These are phyloP conservation scores for Cladophialophora exuberans DNA, from an alignment of 2,329 filamentous ascomycete genomes.

Conservation along the genomic window DNA sequence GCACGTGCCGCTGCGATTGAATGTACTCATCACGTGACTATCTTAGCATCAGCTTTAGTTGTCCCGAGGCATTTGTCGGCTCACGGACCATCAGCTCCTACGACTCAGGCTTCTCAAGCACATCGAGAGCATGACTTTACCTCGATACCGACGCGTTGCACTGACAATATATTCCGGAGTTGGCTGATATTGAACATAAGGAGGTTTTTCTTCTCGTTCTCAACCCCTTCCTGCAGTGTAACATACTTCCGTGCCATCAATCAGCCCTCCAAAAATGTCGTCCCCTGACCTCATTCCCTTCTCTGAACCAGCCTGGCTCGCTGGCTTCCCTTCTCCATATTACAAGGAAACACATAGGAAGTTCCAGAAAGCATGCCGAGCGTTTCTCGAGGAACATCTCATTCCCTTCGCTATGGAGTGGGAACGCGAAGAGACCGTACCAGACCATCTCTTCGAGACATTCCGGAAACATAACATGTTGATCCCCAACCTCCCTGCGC, in stretches of 20 bases:
- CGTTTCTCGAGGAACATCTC: conserved; percentile 67
- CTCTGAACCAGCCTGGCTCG: conserved; percentile 72
- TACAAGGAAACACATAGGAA: conserved; percentile 66
- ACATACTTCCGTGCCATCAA: neutral
- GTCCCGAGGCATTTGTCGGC: conserved; percentile 7
- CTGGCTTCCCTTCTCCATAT: conserved; percentile 71
- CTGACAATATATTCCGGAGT: neutral
- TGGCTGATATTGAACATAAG: neutral
- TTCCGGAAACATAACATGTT: conserved; percentile 71
- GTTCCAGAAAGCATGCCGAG: conserved; percentile 70
- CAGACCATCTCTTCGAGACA: conserved; percentile 64
- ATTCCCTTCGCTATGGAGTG: conserved; percentile 67
- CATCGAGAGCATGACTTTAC: neutral
- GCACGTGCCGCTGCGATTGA: no score
- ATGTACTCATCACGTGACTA: no score
- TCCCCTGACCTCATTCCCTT: conserved; percentile 59
- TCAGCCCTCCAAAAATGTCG: neutral
- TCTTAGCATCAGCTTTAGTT: neutral
- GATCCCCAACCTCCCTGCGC: conserved; percentile 69
- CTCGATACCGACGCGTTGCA: conserved; percentile 7
- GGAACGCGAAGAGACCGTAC: conserved; percentile 68
- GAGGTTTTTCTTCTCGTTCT: neutral
- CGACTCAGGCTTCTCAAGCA: conserved; percentile 7
- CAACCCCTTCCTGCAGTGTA: neutral
- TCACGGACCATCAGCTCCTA: conserved; percentile 5